Conservation (phyloP, 1,139 yeast species). For the Groenewaldozyma auringiensis region DNA sequence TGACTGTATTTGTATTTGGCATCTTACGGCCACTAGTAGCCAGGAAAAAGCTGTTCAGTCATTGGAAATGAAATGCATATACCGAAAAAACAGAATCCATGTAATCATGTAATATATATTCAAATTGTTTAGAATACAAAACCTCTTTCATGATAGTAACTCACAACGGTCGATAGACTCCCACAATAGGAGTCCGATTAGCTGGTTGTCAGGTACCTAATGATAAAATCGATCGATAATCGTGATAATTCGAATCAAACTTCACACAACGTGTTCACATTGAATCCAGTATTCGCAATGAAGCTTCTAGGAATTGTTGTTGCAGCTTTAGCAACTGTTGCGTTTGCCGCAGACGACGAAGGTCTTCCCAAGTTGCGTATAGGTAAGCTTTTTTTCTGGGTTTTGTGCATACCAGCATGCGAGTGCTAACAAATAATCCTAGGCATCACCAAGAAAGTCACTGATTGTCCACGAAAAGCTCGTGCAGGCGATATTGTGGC, state of each 20-base stretch:
- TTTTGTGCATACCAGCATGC: background rate
- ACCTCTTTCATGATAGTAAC: background rate
- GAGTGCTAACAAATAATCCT: constrained; percentile 2
- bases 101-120: background rate
- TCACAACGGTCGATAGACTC: no score
- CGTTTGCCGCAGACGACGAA: constrained; percentile 18
- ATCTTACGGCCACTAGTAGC: constrained; percentile 54
- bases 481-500: constrained; percentile 54
- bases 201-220: no score
- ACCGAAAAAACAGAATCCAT: background rate
- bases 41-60: constrained; percentile 30
- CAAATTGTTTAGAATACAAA: background rate
- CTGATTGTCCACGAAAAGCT: constrained; percentile 50
- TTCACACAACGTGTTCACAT: background rate
- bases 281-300: background rate
- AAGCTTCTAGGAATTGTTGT: background rate
- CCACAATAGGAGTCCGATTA: no score
- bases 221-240: no score
- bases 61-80: constrained; percentile 18
- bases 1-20: constrained; percentile 39
- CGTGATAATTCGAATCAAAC: background rate
- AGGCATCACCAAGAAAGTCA: constrained; percentile 42
- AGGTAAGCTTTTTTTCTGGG: constrained; percentile 15
- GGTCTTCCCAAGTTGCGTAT: constrained; percentile 24
- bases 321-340: constrained; percentile 8